These are phyloP conservation scores for Uronychia binucleata DNA, from an alignment of 73 alveolate species.

Conservation along the genomic window DNA sequence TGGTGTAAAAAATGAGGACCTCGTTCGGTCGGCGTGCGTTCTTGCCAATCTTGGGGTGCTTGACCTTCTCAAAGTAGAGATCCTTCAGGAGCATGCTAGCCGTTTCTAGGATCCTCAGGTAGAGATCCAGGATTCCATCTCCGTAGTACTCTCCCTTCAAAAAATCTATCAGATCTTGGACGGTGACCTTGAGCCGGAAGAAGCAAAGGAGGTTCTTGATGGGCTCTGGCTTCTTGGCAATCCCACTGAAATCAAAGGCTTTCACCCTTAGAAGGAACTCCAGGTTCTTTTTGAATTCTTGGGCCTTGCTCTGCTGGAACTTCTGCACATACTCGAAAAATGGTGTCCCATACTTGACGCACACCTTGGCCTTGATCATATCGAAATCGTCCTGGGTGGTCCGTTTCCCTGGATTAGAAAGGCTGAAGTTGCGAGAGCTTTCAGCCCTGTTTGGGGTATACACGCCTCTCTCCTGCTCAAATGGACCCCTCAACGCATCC, in stretches of 20 bases:
- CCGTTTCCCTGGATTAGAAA: too few relatives aligned
- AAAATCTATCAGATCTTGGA: constrained; percentile 35
- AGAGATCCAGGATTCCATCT: constrained; percentile 18
- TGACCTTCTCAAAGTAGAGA: background rate
- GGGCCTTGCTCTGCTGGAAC: background rate
- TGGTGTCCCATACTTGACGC: background rate
- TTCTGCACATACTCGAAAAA: background rate
- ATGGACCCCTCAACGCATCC: too few relatives aligned
- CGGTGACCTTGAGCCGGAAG: constrained; percentile 7
- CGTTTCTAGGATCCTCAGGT: constrained; percentile 11
- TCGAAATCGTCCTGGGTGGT: background rate
- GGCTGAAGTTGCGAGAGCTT: too few relatives aligned
- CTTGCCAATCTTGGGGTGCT: background rate
- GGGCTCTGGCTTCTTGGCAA: background rate
- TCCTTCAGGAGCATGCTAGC: constrained; percentile 3
- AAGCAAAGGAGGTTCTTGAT: constrained; percentile 7
- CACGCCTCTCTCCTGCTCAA: too few relatives aligned
- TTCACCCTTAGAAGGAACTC: background rate
- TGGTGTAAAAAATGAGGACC: background rate
- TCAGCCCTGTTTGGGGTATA: too few relatives aligned
- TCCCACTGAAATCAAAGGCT: constrained; percentile 25
- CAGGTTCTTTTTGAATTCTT: background rate
- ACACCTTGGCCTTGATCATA: background rate
- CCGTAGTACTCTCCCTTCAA: constrained; percentile 28
- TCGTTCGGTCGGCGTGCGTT: background rate